Evolutionary conservation across 2,329 filamentous ascomycete species (phyloP), one percentile per base, ranked within the genome.

Genomic region (Fusarium tupiense): DNA sequence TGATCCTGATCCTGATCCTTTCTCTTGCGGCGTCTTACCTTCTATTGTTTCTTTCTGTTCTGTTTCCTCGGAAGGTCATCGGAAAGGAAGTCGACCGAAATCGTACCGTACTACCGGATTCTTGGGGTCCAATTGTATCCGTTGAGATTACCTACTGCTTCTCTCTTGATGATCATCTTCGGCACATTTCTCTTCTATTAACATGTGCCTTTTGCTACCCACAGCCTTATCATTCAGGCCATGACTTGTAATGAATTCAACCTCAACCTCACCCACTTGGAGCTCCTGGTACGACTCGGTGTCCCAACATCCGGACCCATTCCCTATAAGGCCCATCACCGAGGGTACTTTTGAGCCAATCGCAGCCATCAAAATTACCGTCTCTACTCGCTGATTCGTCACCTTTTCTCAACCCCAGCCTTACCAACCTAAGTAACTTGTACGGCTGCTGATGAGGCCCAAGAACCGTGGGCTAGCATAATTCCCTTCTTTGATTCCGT

Each of bases 281-380:
- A 43, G 61, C 31, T 54, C 37, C 71, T 76, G 73, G 77, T 70
- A 74, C 77, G 75, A 78, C 72, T 65, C 72, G 74, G 77, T 61
- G 61, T 60, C 64, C 60, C 65, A 73, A 78, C 72, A 80, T 78
- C 77, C 77, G 77, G 67, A 64, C 69, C 69, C 65, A 64, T 73
- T 57, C 61, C 38, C 41, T 64, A 17, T 46, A 50, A n/a, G 44
- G 47, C 60, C 44, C 53, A 33, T 47, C 41, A 6, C 50, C 56
- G 52, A 54, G 54, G 41, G 44, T 38, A 22, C 33, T 54, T 49
- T 47, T 54, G n/a, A 57, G 38, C 79, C 80, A 82, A 82, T 82
- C 57, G 70, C 29, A 65, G 20, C 37, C 50, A 37, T 43, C 59
- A 67, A 78, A 78, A 82, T 81, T 81, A 81, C 77, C 67, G 80